Conservation (phyloP, 257 asterid species). For the Solanum peruvianum region DNA sequence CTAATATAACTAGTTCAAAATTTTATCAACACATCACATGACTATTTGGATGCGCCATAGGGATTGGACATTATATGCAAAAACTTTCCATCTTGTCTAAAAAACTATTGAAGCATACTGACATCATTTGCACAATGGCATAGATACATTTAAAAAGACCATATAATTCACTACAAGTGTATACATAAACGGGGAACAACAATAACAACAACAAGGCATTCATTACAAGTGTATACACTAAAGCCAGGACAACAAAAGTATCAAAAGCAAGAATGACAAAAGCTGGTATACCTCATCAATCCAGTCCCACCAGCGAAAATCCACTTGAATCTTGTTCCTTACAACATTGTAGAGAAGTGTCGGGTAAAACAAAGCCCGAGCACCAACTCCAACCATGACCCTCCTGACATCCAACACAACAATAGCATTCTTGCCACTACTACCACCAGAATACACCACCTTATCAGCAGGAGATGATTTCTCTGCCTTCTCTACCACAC, state of each 20-base stretch:
- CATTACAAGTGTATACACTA: background rate
- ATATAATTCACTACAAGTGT: background rate
- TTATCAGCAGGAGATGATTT: background rate
- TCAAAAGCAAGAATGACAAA: background rate
- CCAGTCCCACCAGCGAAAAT: constrained; percentile 63
- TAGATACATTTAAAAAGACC: background rate
- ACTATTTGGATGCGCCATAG: background rate
- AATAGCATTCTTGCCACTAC: background rate
- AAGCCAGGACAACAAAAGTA: background rate
- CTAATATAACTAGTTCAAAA: background rate
- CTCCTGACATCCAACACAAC: constrained; percentile 20
- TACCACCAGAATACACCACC: background rate
- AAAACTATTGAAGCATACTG: background rate
- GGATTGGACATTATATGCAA: background rate
- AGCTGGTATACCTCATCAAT: constrained; percentile 33
- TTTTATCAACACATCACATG: background rate
- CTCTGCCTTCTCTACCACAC: constrained; percentile 1
- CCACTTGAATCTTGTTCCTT: constrained; percentile 38
- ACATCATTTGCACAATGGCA: background rate
- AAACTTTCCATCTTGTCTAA: background rate
- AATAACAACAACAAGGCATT: background rate
- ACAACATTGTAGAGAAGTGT: constrained; percentile 43
- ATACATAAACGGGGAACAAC: background rate
- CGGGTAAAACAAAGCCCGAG: constrained; percentile 41
- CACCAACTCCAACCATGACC: constrained; percentile 40